Base-by-base conservation (phyloP, 176 grass and related monocot genomes). In the Hsuehochloa calcarea region DNA sequence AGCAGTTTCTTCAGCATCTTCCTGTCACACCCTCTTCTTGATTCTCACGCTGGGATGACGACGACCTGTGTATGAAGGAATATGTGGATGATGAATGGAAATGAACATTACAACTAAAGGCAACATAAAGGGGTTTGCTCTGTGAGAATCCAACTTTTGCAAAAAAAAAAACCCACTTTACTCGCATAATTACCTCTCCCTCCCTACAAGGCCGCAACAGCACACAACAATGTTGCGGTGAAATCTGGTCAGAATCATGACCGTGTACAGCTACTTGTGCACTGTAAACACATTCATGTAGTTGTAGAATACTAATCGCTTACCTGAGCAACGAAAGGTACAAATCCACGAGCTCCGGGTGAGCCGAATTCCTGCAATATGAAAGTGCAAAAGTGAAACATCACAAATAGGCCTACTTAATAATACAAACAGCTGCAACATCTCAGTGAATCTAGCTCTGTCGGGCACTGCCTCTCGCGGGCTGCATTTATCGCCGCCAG, bases 1-100 rank as follows among this genome's bases (percentile, higher is more conserved):
- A 91, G 22, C 54, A 91, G 15, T 77, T 80, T 86, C 86, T 91
- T 91, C 45, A 91, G 47, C 86, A 88, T 91, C 77, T 88, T 88
- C 45, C 43, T 35, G 37, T 56, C 17, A 59, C 27, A 13, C 17
- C 23, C n/a, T 26, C 77, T 43, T 64, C 54, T 15, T 70, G 50
- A 80, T 84, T 44, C 23, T 84, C 41, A 44, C 43, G 6, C 68
- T 51, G 3, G 5, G 41, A 80, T 63, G 68, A 45, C 55, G 13
- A 44, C 2, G 2, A 43, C 66, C 80, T 90, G 59, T 79, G n/a
- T 67, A 58, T 22, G 50, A 84, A 72, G 34, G 69, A 51, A 54
- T 35, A 69, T 35, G 17, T 67, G 51, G 14, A 3, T 52, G 64
- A 87, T 79, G 31, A 84, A 79, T 25, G 31, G 13, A 52, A 29